These are phyloP conservation scores for Urtica urens DNA, from an alignment of 306 rosid species.

Conservation along the genomic window DNA sequence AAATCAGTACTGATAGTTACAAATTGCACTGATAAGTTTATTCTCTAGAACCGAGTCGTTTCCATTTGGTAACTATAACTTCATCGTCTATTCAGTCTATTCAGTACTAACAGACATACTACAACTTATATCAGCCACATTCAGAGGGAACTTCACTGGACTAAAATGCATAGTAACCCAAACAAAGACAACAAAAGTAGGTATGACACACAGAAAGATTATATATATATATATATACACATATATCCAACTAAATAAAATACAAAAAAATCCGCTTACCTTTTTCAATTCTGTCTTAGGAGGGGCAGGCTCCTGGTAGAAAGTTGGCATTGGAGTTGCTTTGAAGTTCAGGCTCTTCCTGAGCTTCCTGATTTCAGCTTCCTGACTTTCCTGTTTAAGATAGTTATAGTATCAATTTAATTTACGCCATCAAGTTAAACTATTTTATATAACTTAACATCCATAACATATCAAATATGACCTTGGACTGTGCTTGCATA, in stretches of 20 bases:
- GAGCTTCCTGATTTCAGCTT: slow-evolving; percentile 28
- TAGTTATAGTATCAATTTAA: slow-evolving; percentile 1
- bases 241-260: not conserved
- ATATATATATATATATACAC: not conserved
- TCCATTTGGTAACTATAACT: too few relatives aligned
- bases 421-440: slow-evolving; percentile 12
- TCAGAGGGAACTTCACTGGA: not conserved
- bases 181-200: not conserved
- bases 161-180: not conserved
- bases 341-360: slow-evolving; percentile 28
- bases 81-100: too few relatives aligned
- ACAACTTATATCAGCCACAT: too few relatives aligned
- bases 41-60: too few relatives aligned
- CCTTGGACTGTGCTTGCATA: slow-evolving; percentile 92
- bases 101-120: too few relatives aligned
- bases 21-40: too few relatives aligned
- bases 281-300: slow-evolving; percentile 32
- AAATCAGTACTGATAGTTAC: too few relatives aligned
- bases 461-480: slow-evolving; percentile 22
- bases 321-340: slow-evolving; percentile 38
- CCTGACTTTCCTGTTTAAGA: slow-evolving; percentile 61
- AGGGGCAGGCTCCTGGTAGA: slow-evolving; percentile 35
- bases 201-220: not conserved
- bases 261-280: slow-evolving; percentile 5
- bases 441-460: slow-evolving; percentile 1